Conservation (phyloP, 306 rosid genomes). For the Pueraria montana region DNA sequence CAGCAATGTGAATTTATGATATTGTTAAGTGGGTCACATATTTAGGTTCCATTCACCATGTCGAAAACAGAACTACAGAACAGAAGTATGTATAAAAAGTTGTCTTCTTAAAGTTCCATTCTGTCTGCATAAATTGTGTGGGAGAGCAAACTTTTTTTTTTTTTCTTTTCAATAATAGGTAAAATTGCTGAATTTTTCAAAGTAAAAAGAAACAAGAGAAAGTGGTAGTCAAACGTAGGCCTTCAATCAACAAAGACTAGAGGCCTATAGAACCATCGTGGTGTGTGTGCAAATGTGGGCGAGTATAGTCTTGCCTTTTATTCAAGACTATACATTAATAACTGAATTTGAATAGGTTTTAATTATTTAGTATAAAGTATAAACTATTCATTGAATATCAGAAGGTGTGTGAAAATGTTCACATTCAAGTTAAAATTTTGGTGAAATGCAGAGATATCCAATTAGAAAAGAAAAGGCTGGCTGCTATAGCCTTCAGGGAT, state of each 20-base stretch:
- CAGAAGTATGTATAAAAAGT: neutral
- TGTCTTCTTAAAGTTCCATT: neutral
- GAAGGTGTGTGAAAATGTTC: neutral
- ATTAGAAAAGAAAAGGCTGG: neutral
- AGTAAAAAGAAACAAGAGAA: neutral
- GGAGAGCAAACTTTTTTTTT: neutral
- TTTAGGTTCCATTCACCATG: neutral
- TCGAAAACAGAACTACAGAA: neutral
- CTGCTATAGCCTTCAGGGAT: neutral
- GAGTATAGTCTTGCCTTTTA: neutral
- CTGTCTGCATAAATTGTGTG: neutral
- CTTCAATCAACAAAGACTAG: neutral
- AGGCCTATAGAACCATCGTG: neutral
- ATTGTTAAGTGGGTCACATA: conserved; percentile 22
- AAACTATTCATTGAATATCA: neutral
- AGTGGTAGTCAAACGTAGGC: neutral
- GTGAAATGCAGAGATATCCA: neutral
- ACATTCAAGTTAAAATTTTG: neutral
- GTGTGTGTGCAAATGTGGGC: neutral
- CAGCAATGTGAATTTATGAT: neutral
- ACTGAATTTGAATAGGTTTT: neutral
- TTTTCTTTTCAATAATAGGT: neutral
- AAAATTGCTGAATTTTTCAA: neutral
- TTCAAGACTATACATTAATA: neutral
- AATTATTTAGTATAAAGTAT: neutral